These are phyloP conservation scores for Manihot esculenta DNA, from an alignment of 441 rosid species.

Conservation along the genomic window DNA sequence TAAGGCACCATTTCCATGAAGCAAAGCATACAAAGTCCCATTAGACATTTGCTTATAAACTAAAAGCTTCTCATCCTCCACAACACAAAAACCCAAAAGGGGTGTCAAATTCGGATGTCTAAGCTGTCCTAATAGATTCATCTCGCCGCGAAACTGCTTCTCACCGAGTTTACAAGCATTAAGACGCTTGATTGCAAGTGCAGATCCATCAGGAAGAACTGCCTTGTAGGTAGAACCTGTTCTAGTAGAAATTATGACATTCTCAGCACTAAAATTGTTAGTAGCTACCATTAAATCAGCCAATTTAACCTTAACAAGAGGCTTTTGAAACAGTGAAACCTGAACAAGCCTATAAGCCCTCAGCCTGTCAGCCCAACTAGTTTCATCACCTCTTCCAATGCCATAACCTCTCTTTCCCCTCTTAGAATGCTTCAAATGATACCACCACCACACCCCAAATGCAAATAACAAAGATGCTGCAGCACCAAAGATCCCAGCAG, in stretches of 20 bases:
- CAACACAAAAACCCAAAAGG: conserved; percentile 70
- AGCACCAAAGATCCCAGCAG: conserved; percentile 84
- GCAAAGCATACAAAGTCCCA: conserved; percentile 52
- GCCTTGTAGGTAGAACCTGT: conserved; percentile 82
- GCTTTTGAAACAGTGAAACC: conserved; percentile 84
- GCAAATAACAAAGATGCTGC: conserved; percentile 72
- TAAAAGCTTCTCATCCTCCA: conserved; percentile 59
- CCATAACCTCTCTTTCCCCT: conserved; percentile 35
- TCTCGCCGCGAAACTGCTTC: conserved; percentile 64
- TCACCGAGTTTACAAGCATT: conserved; percentile 58
- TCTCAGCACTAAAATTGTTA: conserved; percentile 54
- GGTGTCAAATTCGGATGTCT: conserved; percentile 77
- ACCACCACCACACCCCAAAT: conserved; percentile 91
- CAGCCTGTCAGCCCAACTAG: conserved; percentile 54
- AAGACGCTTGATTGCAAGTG: conserved; percentile 72
- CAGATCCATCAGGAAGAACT: conserved; percentile 79
- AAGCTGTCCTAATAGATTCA: conserved; percentile 60
- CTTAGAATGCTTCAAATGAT: conserved; percentile 44
- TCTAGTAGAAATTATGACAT: conserved; percentile 49
- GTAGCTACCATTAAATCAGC: conserved; percentile 85
- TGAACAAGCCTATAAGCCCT: conserved; percentile 60
- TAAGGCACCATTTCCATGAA: conserved; percentile 34
- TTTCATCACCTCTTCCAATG: conserved; percentile 45
- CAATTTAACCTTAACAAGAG: conserved; percentile 74
- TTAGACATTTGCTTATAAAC: conserved; percentile 68